Base-by-base conservation (phyloP, 1,284 basidiomycete genomes). In the Leccinum pachyderme region DNA sequence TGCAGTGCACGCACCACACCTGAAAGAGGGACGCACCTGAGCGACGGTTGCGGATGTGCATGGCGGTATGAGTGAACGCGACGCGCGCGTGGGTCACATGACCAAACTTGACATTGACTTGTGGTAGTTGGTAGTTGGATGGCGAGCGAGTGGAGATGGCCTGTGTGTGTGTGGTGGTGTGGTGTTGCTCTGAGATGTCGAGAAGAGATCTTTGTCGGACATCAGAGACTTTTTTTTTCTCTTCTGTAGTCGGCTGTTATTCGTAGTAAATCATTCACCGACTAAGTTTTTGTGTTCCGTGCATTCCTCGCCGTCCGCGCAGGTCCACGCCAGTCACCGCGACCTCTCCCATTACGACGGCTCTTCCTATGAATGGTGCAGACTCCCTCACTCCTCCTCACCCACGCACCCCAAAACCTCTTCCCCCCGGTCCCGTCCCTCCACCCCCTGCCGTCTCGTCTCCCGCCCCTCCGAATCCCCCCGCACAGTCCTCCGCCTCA, bases 381-480 rank as follows among this genome's bases (percentile, higher is more conserved):
- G 59, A 35, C 52, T 22, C 51, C 53, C 35, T 44, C 62, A 27
- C 55, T 31, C 24, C 47, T 13, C 18, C 46, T 43, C 48, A 48
- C 43, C 47, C 61, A 27, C 53, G 55, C 54, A 50, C 65, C 48
- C 65, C 66, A 12, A 73, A 70, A 61, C 77, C 77, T 8, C 79
- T 78, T 18, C 81, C 82, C 22, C 66, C 79, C 6, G 81, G 81
- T n/a, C 83, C 83, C 62, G 79, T 84, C 13, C 82, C 82, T 3
- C 80, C 80, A 9, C 73, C 72, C 12, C 78, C 79, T 15, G 77
- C 73, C 46, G 72, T 76, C 49, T 74, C 78, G 25, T 79, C 82
- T 7, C 79, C 81, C 8, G 72, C 70, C 12, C 78, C 78, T 27
- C 78, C 75, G 27, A 67, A 56, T 50, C 67, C 70, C 52, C 58